Conservation (phyloP, 495 filamentous ascomycete genomes). For the Xylaria telfairii region DNA sequence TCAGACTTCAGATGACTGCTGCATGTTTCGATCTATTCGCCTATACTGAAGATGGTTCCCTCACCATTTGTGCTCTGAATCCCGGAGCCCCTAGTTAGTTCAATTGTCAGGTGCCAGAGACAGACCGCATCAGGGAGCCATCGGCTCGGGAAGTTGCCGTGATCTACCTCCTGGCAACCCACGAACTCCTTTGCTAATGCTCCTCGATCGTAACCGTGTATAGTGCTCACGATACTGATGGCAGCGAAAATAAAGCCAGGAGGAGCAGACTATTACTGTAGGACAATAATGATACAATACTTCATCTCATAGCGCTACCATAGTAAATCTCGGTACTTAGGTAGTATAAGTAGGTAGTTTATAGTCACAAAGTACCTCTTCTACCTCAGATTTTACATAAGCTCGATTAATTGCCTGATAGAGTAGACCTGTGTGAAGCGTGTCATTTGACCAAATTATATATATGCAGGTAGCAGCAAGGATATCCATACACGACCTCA, state of each 20-base stretch:
- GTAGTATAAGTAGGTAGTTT: not conserved
- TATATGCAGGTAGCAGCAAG: not conserved
- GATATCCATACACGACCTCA: conserved; percentile 12
- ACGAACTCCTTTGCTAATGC: conserved; percentile 4
- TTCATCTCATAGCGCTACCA: not conserved
- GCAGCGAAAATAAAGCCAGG: not conserved
- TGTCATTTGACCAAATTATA: conserved; percentile 7
- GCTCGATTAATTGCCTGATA: not conserved
- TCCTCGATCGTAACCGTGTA: conserved; percentile 8
- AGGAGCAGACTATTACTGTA: not conserved
- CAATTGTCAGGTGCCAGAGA: conserved; percentile 36
- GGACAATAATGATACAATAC: not conserved
- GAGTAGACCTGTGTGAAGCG: conserved; percentile 10
- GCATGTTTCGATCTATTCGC: conserved; percentile 30
- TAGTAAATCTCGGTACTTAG: not conserved
- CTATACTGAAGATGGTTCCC: conserved; percentile 33
- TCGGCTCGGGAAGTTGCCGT: conserved; percentile 39
- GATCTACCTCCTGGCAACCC: conserved; percentile 12
- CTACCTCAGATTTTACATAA: not conserved
- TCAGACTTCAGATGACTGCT: conserved; percentile 37
- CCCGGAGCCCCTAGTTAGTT: conserved; percentile 23
- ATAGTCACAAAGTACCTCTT: not conserved
- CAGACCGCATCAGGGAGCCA: conserved; percentile 37
- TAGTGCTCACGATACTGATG: conserved; percentile 9
- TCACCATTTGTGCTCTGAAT: conserved; percentile 29